Evolutionary conservation across 2,329 filamentous ascomycete species (phyloP).

Genomic region (Lecanoromycetidae sp.): DNA sequence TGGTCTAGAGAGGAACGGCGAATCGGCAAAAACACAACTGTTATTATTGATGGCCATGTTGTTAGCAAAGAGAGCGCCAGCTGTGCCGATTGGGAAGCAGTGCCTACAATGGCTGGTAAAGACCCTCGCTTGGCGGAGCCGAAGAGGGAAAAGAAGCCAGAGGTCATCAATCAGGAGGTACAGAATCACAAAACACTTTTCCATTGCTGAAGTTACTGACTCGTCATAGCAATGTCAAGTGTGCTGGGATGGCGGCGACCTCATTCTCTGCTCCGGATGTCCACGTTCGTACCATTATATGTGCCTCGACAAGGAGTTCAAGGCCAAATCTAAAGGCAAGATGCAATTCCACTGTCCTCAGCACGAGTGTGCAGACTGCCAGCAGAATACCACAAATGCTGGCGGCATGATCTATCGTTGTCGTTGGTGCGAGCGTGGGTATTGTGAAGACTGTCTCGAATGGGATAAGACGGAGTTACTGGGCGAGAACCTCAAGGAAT

Average conservation of each 20-base stretch:
- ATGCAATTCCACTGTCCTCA: constrained; percentile 43
- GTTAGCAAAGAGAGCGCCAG: constrained; percentile 45
- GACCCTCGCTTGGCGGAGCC: constrained; percentile 36
- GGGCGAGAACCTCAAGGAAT: constrained; percentile 41
- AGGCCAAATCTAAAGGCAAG: constrained; percentile 32
- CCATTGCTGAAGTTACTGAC: constrained; percentile 2
- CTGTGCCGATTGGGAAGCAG: constrained; percentile 44
- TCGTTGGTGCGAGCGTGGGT: constrained; percentile 41
- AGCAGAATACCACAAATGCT: constrained; percentile 38
- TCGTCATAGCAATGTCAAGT: constrained; percentile 35
- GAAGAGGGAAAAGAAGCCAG: constrained; percentile 36
- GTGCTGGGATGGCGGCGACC: constrained; percentile 39
- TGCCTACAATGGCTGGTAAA: constrained; percentile 45
- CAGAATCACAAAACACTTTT: not conserved
- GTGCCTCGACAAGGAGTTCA: constrained; percentile 35
- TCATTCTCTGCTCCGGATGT: constrained; percentile 40
- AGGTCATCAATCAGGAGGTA: constrained; percentile 36
- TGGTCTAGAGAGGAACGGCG: constrained; percentile 38
- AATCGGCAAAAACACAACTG: constrained; percentile 45
- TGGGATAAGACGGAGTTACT: constrained; percentile 40
- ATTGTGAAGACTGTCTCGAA: constrained; percentile 48
- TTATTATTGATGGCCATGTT: constrained; percentile 44
- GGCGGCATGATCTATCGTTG: constrained; percentile 34
- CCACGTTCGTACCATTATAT: constrained; percentile 42
- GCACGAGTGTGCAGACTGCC: constrained; percentile 43